A percentile compares a stretch with the other conserved stretches of the same genome.
Conservation (phyloP, 805 yeast species). For the Schizosaccharomyces osmophilus region DNA sequence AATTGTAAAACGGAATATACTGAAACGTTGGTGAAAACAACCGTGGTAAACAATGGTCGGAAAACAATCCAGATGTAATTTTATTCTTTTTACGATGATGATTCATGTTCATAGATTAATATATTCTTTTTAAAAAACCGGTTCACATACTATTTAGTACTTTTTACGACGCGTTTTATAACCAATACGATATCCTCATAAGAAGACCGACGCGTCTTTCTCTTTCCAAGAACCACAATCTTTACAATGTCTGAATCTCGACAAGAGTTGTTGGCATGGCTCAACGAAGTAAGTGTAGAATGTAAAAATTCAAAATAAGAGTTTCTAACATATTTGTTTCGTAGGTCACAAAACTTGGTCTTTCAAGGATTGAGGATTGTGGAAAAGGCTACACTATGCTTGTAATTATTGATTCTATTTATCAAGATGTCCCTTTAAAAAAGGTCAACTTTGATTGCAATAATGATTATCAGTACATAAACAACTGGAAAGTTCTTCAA, state of each 20-base stretch:
- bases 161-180: not conserved
- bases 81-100: too few species aligned
- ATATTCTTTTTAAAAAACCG: too few species aligned
- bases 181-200: not conserved
- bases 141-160: not conserved
- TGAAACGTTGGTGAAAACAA: too few species aligned
- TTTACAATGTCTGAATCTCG: slow-evolving; percentile 43
- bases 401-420: slow-evolving; percentile 69
- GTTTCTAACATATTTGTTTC: not conserved
- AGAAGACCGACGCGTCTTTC: not conserved
- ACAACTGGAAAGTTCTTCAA: slow-evolving; percentile 71
- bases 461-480: slow-evolving; percentile 50
- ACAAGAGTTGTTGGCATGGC: slow-evolving; percentile 63
- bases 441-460: slow-evolving; percentile 26
- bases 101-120: too few species aligned
- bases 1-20: too few species aligned
- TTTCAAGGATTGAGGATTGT: slow-evolving; percentile 69
- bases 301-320: not conserved
- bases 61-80: too few species aligned
- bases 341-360: slow-evolving; percentile 33
- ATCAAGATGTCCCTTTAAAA: not conserved
- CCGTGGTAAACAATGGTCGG: too few species aligned
- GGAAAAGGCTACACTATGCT: slow-evolving; percentile 88
- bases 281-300: slow-evolving; percentile 22
- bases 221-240: not conserved